Base-by-base conservation (phyloP, 805 yeast species). In the Candida nitratophila region DNA sequence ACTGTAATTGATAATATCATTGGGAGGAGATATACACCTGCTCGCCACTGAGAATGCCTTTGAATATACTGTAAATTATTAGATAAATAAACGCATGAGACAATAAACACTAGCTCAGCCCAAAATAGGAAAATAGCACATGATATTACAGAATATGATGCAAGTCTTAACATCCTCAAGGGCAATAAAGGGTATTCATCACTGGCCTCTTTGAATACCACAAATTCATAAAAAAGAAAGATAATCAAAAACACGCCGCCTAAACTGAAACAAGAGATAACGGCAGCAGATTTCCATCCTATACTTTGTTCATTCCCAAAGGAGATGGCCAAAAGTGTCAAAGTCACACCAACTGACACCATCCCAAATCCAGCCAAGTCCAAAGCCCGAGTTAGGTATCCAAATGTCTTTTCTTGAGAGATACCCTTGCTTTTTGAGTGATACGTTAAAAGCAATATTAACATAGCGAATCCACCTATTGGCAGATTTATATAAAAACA, bases 401-500 rank as follows among this genome's bases (percentile, higher is more conserved):
- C 9, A 15, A 17, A 22, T 17, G 20, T 2, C 37, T 15, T n/a
- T 37, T 42, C 17, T 33, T 11, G 6, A 10, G 16, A 7, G 6
- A 12, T 21, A 17, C n/a, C 22, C 27, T 16, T 24, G 15, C 36
- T 24, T 49, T 56, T 6, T 74, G 80, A 77, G 29, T 69, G 60
- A 56, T 74, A 70, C 16, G 69, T 64, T 4, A 71, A 43, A 3
- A 69, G 40, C 16, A 76, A 51, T 14, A 68, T 50, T 0, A 51
- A 48, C 19, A 69, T 56, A 0, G 79, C 74, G 1, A 66, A 38
- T 1, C 83, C 87, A 16, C 86, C 85, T 31, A 81, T 60, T 3
- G 88, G 86, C 32, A 84, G 58, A 58, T 83, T 83, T 49, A 84
- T 69, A 61, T 77, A 84, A 56, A 82, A 84, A 53, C 86, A 78